Conservation (phyloP, 441 rosid species). For the Adansonia madagascariensis region DNA sequence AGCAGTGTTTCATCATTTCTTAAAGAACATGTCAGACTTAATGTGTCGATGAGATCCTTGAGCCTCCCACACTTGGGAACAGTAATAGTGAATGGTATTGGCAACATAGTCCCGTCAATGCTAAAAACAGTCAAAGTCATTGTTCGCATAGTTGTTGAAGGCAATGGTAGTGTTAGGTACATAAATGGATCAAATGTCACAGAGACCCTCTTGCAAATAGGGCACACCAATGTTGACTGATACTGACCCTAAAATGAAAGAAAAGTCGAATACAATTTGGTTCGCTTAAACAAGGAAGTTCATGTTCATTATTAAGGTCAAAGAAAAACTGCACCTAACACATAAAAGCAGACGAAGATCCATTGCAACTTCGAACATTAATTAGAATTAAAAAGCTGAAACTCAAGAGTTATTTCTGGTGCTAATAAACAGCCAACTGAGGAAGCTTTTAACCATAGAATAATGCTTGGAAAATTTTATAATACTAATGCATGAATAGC, state of each 20-base stretch:
- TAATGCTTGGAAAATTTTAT: not conserved
- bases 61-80: conserved; percentile 62
- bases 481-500: not conserved
- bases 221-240: conserved; percentile 66
- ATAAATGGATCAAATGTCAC: conserved; percentile 79
- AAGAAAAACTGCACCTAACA: not conserved
- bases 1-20: conserved; percentile 53
- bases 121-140: conserved; percentile 65
- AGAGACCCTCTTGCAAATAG: conserved; percentile 63
- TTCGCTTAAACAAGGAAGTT: conserved; percentile 19
- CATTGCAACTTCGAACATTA: not conserved
- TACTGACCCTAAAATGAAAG: conserved; percentile 63
- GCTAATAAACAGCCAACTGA: conserved; percentile 16
- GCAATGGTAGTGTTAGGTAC: conserved; percentile 68
- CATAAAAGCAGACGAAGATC: not conserved
- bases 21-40: conserved; percentile 56
- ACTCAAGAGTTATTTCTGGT: conserved; percentile 1
- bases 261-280: not conserved
- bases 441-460: conserved; percentile 2
- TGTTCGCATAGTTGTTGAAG: conserved; percentile 64
- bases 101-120: conserved; percentile 49
- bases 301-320: not conserved
- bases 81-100: conserved; percentile 50
- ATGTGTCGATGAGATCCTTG: conserved; percentile 58
- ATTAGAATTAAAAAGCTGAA: not conserved